phyloP scores from a whole-genome alignment of 106 monocot species.

The Dendrobium chrysotoxum region DNA sequence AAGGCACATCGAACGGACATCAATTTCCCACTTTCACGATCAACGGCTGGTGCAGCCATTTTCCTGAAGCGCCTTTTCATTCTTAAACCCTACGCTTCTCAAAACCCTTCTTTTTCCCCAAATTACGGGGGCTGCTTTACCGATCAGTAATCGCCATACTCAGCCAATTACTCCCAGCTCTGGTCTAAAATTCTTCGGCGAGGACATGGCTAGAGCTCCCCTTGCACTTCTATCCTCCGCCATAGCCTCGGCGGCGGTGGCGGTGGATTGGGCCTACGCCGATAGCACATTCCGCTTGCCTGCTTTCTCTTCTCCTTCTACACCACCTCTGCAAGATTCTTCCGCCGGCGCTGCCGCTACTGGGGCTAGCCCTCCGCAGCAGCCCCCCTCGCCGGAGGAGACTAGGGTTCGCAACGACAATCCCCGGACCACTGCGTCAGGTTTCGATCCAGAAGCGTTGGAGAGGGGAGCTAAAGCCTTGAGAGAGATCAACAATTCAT shows the following conservation, averaged over 20 bases:
- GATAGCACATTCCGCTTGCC: slow-evolving; percentile 39
- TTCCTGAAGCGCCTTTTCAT: not conserved
- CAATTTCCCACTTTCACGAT: not conserved
- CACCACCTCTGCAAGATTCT: slow-evolving; percentile 1
- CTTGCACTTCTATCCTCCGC: slow-evolving; percentile 28
- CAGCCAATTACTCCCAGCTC: too few species aligned
- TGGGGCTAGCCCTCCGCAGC: not conserved
- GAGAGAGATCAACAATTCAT: slow-evolving; percentile 54
- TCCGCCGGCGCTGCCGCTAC: not conserved
- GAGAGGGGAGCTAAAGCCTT: slow-evolving; percentile 76
- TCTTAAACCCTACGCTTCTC: slow-evolving; percentile 16
- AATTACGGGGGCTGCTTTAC: not conserved
- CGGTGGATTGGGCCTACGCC: slow-evolving; percentile 38
- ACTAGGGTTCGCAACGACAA: slow-evolving; percentile 51
- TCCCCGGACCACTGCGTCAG: slow-evolving; percentile 74
- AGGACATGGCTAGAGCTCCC: slow-evolving; percentile 12
- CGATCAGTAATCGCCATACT: not conserved
- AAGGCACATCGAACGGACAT: slow-evolving; percentile 3
- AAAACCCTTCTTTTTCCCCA: slow-evolving; percentile 1
- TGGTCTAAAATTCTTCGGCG: not conserved
- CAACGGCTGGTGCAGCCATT: too few species aligned
- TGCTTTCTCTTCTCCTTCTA: slow-evolving; percentile 20
- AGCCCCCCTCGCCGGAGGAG: slow-evolving; percentile 12
- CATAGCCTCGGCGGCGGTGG: slow-evolving; percentile 27
- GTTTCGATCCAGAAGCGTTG: slow-evolving; percentile 89